Percentiles rank a stretch among this genome's conserved stretches.
Conservation (phyloP, 2,329 filamentous ascomycete genomes). For the Paecilomyces sp. region DNA sequence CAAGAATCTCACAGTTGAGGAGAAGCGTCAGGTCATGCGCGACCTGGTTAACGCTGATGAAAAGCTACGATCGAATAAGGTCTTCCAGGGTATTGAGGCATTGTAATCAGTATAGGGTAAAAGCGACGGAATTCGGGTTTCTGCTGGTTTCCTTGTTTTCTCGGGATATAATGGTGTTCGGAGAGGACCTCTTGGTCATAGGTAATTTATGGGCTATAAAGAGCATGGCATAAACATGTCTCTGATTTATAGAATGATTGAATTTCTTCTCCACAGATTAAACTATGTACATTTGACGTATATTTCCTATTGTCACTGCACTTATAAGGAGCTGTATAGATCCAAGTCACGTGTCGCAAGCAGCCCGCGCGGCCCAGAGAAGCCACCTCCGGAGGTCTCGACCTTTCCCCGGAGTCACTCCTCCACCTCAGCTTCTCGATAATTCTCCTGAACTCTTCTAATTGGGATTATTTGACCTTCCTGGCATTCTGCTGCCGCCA, state of each 20-base stretch:
- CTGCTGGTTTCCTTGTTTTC: neutral
- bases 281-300: no score
- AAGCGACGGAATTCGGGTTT: neutral
- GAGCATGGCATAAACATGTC: neutral
- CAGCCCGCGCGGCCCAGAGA: neutral
- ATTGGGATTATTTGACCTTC: neutral
- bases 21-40: conserved; percentile 71
- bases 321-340: neutral
- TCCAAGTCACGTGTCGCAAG: neutral
- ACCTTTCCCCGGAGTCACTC: neutral
- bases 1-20: conserved; percentile 56
- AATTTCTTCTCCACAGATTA: no score
- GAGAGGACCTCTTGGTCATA: neutral
- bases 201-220: neutral
- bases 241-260: neutral
- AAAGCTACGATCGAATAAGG: conserved; percentile 52
- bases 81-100: conserved; percentile 43
- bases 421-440: neutral
- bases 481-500: neutral
- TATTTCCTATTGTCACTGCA: neutral
- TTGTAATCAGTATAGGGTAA: conserved; percentile 22
- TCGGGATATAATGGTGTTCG: neutral
- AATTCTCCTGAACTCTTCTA: neutral
- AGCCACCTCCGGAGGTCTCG: neutral
- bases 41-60: conserved; percentile 70